A percentile compares a stretch with the other conserved stretches of the same genome.
These are phyloP conservation scores for Exophiala phaeomuriformis DNA, from an alignment of 2,329 filamentous ascomycete species.

Conservation along the genomic window DNA sequence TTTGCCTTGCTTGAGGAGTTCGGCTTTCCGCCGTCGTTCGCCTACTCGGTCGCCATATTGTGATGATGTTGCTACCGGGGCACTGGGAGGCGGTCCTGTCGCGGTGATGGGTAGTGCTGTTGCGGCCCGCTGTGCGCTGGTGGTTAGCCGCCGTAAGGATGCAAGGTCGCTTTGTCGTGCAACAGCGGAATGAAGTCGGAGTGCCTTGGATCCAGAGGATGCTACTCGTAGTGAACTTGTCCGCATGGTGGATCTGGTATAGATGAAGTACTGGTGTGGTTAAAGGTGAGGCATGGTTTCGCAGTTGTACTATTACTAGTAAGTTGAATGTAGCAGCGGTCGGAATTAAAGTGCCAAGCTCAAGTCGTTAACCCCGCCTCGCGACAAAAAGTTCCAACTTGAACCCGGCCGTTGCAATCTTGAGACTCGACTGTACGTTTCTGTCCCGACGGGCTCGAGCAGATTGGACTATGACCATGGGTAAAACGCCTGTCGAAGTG, in stretches of 20 bases:
- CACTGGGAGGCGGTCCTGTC: constrained; percentile 53
- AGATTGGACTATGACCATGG: constrained; percentile 28
- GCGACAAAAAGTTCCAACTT: constrained; percentile 8
- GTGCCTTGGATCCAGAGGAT: background rate
- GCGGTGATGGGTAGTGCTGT: constrained; percentile 52
- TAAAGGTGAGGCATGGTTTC: background rate
- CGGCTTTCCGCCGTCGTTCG: constrained; percentile 45
- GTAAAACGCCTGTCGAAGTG: constrained; percentile 37
- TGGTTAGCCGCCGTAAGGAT: constrained; percentile 7
- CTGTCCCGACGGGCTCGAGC: too few relatives aligned
- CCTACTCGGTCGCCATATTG: constrained; percentile 44
- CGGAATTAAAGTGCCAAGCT: background rate
- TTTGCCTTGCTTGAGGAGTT: constrained; percentile 42
- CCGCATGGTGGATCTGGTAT: constrained; percentile 7
- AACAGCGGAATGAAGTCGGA: constrained; percentile 1
- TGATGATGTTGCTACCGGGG: constrained; percentile 45
- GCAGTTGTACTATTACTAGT: too few relatives aligned
- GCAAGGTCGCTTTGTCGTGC: constrained; percentile 3
- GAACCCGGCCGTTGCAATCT: background rate
- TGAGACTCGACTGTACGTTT: background rate
- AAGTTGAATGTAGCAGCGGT: background rate
- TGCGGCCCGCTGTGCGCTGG: constrained; percentile 9
- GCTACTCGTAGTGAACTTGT: constrained; percentile 1
- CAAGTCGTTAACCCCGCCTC: background rate
- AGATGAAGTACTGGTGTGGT: background rate